A percentile compares a stretch with the other conserved stretches of the same genome.
phyloP scores from a whole-genome alignment of 2,329 filamentous ascomycete genomes.

The Zymoseptoria pseudotritici region DNA sequence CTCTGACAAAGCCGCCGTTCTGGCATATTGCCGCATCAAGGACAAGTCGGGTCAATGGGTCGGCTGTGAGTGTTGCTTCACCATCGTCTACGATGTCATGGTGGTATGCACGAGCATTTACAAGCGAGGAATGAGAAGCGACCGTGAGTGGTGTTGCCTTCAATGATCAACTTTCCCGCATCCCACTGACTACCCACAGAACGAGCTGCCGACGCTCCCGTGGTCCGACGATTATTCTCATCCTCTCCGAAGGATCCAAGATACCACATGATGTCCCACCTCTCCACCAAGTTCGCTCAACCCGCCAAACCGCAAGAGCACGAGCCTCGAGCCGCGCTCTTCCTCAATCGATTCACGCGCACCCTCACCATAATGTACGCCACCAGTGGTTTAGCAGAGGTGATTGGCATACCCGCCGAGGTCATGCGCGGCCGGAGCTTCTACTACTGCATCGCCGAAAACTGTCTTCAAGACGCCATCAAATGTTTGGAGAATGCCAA shows the following conservation, averaged over 20 bases:
- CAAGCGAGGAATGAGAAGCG: conserved; percentile 57
- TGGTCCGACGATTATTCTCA: conserved; percentile 71
- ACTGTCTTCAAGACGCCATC: conserved; percentile 68
- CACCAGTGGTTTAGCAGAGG: conserved; percentile 65
- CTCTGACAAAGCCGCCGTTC: conserved; percentile 75
- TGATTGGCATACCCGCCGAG: conserved; percentile 64
- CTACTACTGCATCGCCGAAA: conserved; percentile 77
- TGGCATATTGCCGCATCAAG: conserved; percentile 69
- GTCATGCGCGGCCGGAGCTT: conserved; percentile 71
- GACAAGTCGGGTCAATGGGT: conserved; percentile 65
- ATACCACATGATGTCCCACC: conserved; percentile 81
- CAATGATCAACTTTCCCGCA: background rate
- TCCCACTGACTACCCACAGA: conserved; percentile 43
- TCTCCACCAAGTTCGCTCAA: conserved; percentile 69
- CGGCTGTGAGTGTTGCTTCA: conserved; percentile 82
- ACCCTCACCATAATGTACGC: conserved; percentile 81
- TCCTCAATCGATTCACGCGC: conserved; percentile 78
- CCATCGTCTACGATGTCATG: conserved; percentile 78
- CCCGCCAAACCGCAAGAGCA: conserved; percentile 51
- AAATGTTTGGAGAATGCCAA: conserved; percentile 78
- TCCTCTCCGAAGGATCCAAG: conserved; percentile 75
- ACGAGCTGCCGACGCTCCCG: conserved; percentile 67
- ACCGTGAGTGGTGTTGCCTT: conserved; percentile 52
- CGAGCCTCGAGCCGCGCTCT: conserved; percentile 75
- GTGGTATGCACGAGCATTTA: conserved; percentile 80